Evolutionary conservation across 2,329 filamentous ascomycete species (phyloP).

Genomic region (Raffaelea ambrosiae): DNA sequence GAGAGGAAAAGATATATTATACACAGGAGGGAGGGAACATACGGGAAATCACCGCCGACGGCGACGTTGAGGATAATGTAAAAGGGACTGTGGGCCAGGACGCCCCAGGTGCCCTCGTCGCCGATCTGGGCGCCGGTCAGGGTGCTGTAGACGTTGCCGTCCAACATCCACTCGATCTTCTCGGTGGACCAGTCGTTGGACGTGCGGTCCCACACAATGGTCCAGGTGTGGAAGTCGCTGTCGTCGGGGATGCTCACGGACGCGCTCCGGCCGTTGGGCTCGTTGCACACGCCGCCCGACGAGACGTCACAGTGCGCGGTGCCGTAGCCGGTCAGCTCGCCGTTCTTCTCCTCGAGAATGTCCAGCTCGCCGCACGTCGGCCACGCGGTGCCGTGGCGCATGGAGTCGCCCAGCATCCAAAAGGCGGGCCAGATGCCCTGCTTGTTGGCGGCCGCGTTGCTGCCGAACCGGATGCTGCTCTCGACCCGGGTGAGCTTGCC

Average conservation of each 20-base stretch:
- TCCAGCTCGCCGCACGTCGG: conserved; percentile 48
- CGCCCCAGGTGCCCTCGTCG: conserved; percentile 33
- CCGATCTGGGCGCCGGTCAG: conserved; percentile 33
- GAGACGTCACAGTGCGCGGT: conserved; percentile 42
- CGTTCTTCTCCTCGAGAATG: conserved; percentile 49
- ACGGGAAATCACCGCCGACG: conserved; percentile 39
- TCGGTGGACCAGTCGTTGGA: conserved; percentile 33
- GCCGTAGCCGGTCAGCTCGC: conserved; percentile 34
- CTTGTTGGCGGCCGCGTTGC: conserved; percentile 27
- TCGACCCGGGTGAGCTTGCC: conserved; percentile 39
- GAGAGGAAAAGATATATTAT: not conserved
- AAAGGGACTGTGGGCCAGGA: conserved; percentile 36
- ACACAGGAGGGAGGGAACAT: conserved; percentile 20
- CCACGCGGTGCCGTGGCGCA: conserved; percentile 40
- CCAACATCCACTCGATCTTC: conserved; percentile 37
- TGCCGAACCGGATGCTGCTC: conserved; percentile 37
- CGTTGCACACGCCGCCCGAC: conserved; percentile 41
- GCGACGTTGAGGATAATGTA: conserved; percentile 45
- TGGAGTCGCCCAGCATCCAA: conserved; percentile 45
- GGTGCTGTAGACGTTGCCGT: conserved; percentile 32
- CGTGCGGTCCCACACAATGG: conserved; percentile 37
- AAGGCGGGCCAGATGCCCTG: conserved; percentile 52
- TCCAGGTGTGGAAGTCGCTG: conserved; percentile 38
- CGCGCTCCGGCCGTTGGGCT: conserved; percentile 33
- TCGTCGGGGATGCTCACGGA: conserved; percentile 26